phyloP scores from a whole-genome alignment of 371 early-diverging fungal species.

The Coemansia sp. region DNA sequence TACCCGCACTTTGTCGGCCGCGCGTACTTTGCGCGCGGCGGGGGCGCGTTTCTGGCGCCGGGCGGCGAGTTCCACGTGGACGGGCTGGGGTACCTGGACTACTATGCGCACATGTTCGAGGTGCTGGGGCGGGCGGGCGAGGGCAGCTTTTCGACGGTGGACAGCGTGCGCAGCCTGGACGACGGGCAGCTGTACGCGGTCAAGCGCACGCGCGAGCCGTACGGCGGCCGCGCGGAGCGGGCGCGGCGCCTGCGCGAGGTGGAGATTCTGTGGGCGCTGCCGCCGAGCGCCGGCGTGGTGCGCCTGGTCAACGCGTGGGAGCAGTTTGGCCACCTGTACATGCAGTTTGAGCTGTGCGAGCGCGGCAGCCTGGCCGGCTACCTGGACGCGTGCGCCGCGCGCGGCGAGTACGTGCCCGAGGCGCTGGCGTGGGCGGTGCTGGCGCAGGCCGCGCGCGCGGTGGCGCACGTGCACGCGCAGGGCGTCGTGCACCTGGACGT shows the following conservation, averaged over 20 bases:
- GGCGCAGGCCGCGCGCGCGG: slow-evolving; percentile 70
- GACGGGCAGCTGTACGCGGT: slow-evolving; percentile 69
- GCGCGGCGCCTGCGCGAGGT: slow-evolving; percentile 78
- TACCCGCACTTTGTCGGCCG: slow-evolving; percentile 50
- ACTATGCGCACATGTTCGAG: slow-evolving; percentile 48
- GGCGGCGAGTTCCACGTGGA: slow-evolving; percentile 35
- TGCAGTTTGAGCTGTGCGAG: slow-evolving; percentile 89
- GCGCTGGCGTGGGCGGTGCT: slow-evolving; percentile 74
- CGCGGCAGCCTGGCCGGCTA: slow-evolving; percentile 57
- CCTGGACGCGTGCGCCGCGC: slow-evolving; percentile 35
- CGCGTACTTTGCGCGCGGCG: slow-evolving; percentile 34
- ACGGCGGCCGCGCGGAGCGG: slow-evolving; percentile 72
- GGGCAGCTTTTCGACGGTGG: slow-evolving; percentile 81
- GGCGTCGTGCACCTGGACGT: slow-evolving; percentile 82
- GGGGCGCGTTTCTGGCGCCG: slow-evolving; percentile 40
- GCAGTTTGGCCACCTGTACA: slow-evolving; percentile 80
- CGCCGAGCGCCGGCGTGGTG: slow-evolving; percentile 62
- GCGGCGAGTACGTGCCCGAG: slow-evolving; percentile 57
- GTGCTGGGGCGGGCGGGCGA: slow-evolving; percentile 57
- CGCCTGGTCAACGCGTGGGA: slow-evolving; percentile 85
- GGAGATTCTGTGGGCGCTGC: slow-evolving; percentile 67
- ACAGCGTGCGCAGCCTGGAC: slow-evolving; percentile 60
- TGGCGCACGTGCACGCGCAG: slow-evolving; percentile 71
- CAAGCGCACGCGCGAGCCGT: slow-evolving; percentile 70
- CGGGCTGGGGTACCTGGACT: slow-evolving; percentile 48